Evolutionary conservation across 2,329 filamentous ascomycete species (phyloP).

Genomic region (Fusarium multiceps): DNA sequence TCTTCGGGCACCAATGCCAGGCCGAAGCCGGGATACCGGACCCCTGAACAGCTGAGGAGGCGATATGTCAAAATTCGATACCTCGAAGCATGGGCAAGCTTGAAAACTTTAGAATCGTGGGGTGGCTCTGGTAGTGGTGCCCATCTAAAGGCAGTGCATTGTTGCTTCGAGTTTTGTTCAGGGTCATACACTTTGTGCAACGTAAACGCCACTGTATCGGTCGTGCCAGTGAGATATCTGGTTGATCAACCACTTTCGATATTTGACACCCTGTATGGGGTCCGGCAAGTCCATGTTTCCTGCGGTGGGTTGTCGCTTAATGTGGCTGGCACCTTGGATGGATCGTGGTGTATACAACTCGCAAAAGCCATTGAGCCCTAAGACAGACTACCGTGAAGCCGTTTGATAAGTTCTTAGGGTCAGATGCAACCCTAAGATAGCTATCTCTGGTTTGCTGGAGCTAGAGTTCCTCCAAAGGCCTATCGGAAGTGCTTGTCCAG

Average conservation of each 20-base stretch:
- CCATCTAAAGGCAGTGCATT: conserved; percentile 8
- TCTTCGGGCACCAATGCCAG: conserved; percentile 28
- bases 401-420: background rate
- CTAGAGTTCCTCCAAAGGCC: background rate
- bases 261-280: background rate
- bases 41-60: conserved; percentile 29
- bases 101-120: background rate
- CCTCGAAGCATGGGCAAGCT: conserved; percentile 2
- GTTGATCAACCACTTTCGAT: background rate
- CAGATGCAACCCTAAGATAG: background rate
- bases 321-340: conserved; percentile 2
- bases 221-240: background rate
- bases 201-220: conserved; percentile 4
- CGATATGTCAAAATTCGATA: conserved; percentile 14
- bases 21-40: conserved; percentile 20
- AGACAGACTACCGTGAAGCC: background rate
- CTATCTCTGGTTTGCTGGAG: background rate
- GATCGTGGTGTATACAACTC: background rate
- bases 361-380: conserved; percentile 6
- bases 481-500: background rate
- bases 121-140: background rate
- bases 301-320: conserved; percentile 2
- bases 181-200: conserved; percentile 2
- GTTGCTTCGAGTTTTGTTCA: conserved; percentile 2
- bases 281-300: background rate